Conservation (phyloP, 495 filamentous ascomycete genomes). For the Lophiotrema nucula region DNA sequence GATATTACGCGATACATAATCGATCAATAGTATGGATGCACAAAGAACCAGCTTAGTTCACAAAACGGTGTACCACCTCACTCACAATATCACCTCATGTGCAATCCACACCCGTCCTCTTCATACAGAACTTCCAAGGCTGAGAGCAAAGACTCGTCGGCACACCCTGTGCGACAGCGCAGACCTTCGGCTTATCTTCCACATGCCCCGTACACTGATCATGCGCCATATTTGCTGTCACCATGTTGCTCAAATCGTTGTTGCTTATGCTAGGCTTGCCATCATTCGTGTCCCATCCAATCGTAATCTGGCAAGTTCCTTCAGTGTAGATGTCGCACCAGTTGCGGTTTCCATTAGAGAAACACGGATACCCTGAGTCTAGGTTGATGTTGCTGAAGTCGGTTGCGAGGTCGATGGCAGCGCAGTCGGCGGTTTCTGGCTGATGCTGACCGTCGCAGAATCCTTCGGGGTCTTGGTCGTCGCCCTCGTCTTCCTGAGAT, state of each 20-base stretch:
- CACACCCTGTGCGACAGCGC: background rate
- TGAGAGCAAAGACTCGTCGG: background rate
- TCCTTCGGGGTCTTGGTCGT: background rate
- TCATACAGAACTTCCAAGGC: background rate
- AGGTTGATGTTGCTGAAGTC: background rate
- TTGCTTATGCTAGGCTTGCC: background rate
- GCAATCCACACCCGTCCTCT: background rate
- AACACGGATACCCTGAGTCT: background rate
- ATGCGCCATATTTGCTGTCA: background rate
- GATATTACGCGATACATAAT: no score
- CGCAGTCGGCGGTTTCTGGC: background rate
- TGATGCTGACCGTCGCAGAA: background rate
- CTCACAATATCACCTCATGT: no score
- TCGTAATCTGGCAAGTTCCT: conserved; percentile 2
- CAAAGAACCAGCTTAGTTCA: no score
- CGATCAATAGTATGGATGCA: no score
- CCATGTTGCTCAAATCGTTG: background rate
- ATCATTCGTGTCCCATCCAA: conserved; percentile 6
- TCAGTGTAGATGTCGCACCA: conserved; percentile 6
- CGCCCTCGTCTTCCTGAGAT: background rate
- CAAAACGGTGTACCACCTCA: no score
- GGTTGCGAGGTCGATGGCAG: background rate
- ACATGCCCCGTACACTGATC: background rate
- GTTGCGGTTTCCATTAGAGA: background rate
- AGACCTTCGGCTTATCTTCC: background rate